These are phyloP conservation scores for Pistacia vera DNA, from an alignment of 345 rosid species.

Conservation along the genomic window DNA sequence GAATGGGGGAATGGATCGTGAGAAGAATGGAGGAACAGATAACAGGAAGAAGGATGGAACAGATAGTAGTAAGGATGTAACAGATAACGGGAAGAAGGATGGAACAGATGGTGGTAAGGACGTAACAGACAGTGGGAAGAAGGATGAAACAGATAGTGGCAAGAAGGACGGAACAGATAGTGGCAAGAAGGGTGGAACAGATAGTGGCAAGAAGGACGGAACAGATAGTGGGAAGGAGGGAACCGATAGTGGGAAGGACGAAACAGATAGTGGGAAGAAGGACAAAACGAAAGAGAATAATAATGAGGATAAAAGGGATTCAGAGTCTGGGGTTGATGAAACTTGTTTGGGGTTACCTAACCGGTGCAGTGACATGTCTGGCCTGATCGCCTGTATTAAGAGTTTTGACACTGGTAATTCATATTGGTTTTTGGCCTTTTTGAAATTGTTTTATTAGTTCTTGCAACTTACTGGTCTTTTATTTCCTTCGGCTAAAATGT, in stretches of 20 bases:
- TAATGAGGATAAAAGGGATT: conserved; percentile 30
- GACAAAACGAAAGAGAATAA: conserved; percentile 17
- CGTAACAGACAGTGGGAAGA: conserved; percentile 11
- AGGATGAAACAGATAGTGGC: conserved; percentile 6
- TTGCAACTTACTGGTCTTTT: not conserved
- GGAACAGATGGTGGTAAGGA: conserved; percentile 15
- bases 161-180: conserved; percentile 9
- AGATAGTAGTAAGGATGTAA: not conserved
- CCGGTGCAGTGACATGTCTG: conserved; percentile 36
- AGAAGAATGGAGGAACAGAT: not conserved
- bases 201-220: not conserved
- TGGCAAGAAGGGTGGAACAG: conserved; percentile 10
- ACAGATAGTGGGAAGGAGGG: too few relatives aligned
- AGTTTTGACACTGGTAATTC: conserved; percentile 47
- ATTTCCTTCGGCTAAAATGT: not conserved
- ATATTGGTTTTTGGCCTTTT: not conserved
- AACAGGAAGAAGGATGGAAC: conserved; percentile 12
- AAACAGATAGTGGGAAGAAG: conserved; percentile 14
- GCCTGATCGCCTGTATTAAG: conserved; percentile 60
- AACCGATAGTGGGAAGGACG: not conserved
- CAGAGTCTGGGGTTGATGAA: conserved; percentile 30
- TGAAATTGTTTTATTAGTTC: not conserved
- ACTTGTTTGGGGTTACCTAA: conserved; percentile 50
- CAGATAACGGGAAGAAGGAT: not conserved
- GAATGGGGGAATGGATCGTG: not conserved